Percentiles rank a stretch among this genome's conserved stretches.
phyloP scores from a whole-genome alignment of 192 early-diverging fungal genomes.

The Coemansia sp. region DNA sequence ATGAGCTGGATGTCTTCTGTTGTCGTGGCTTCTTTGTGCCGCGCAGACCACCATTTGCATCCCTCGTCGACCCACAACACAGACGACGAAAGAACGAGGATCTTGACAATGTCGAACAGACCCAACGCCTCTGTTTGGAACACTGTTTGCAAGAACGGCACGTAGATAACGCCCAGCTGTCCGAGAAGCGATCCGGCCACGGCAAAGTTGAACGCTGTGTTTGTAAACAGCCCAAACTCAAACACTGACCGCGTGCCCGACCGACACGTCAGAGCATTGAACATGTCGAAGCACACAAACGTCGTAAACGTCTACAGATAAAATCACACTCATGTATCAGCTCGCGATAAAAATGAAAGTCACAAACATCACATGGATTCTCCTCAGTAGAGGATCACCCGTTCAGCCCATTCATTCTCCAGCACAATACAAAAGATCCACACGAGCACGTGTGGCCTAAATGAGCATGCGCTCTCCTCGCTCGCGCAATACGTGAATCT shows the following conservation, averaged over 20 bases:
- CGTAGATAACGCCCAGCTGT: constrained; percentile 84
- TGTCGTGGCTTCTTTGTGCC: constrained; percentile 24
- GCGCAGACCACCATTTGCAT: constrained; percentile 64
- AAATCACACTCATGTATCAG: too few species aligned
- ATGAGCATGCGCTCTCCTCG: too few species aligned
- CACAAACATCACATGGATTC: too few species aligned
- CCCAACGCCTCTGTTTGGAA: constrained; percentile 89
- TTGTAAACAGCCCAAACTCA: constrained; percentile 78
- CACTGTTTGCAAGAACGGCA: constrained; percentile 85
- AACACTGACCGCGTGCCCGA: constrained; percentile 81
- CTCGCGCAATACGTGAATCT: too few species aligned
- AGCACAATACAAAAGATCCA: not conserved
- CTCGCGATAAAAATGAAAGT: too few species aligned
- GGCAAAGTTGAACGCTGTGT: constrained; percentile 87
- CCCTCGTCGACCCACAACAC: constrained; percentile 87
- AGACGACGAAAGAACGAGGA: constrained; percentile 66
- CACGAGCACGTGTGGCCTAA: too few species aligned
- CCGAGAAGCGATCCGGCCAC: constrained; percentile 77
- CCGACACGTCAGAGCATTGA: constrained; percentile 89
- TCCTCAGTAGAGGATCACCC: too few species aligned
- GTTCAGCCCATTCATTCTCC: not conserved
- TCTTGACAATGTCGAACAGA: constrained; percentile 69
- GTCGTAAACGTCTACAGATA: constrained; percentile 83
- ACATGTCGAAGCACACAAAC: constrained; percentile 96
- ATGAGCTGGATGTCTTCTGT: constrained; percentile 47